Conservation (phyloP, 2,329 filamentous ascomycete genomes). For the Lachnellula subtilissima region DNA sequence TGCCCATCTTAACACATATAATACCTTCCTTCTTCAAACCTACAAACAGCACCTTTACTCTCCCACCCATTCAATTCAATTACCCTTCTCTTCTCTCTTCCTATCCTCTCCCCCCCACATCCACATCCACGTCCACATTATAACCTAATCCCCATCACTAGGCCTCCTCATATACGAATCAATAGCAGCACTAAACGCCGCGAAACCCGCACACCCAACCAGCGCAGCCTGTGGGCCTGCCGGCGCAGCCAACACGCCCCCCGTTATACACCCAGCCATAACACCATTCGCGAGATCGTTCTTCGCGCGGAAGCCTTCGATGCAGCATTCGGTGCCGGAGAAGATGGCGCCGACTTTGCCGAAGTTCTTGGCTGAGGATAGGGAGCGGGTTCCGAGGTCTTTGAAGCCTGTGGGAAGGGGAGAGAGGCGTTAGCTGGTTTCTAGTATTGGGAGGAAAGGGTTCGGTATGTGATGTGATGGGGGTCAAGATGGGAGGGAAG, state of each 20-base stretch:
- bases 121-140: not conserved
- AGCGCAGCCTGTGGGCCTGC: constrained; percentile 86
- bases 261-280: constrained; percentile 83
- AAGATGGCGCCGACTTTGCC: constrained; percentile 89
- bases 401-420: constrained; percentile 55
- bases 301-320: constrained; percentile 88
- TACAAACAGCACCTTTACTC: not conserved
- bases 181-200: constrained; percentile 86
- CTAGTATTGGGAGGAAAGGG: not conserved
- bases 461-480: not conserved
- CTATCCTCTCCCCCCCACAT: not conserved
- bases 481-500: not conserved
- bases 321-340: constrained; percentile 88
- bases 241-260: constrained; percentile 78
- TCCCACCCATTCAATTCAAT: not conserved
- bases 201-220: constrained; percentile 87
- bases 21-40: not conserved
- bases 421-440: too few species aligned
- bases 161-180: constrained; percentile 86
- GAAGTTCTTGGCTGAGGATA: constrained; percentile 87
- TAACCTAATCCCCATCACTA: constrained; percentile 45
- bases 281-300: constrained; percentile 90
- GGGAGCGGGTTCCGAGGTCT: constrained; percentile 87
- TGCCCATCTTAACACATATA: not conserved
- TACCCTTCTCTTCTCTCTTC: not conserved